Evolutionary conservation across 2,329 filamentous ascomycete genomes (phyloP).

Genomic region (Alternaria angustiovoidea): DNA sequence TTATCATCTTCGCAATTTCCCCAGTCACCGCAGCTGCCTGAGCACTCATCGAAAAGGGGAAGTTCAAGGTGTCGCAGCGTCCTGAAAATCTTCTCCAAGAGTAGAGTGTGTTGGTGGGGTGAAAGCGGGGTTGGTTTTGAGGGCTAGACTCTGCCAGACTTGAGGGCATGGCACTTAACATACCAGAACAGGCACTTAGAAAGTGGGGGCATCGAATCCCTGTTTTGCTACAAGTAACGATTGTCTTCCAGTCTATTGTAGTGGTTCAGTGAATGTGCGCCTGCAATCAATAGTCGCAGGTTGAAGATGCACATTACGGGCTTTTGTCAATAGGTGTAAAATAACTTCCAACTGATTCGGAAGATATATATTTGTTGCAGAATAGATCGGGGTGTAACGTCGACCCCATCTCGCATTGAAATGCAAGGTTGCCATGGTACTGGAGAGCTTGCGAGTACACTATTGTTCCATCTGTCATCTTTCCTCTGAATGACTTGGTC

Average conservation of each 20-base stretch:
- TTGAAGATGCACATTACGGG: not conserved
- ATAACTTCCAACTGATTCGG: too few species aligned
- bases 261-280: not conserved
- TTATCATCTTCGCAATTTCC: too few species aligned
- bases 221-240: not conserved
- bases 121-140: conserved; percentile 6
- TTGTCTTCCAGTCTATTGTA: not conserved
- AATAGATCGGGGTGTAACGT: too few species aligned
- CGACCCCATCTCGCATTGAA: too few species aligned
- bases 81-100: not conserved
- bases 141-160: not conserved
- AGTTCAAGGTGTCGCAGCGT: not conserved
- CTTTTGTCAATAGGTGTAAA: too few species aligned
- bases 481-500: not conserved
- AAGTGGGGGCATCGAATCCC: not conserved
- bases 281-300: not conserved
- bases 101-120: conserved; percentile 7
- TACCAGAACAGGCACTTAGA: not conserved
- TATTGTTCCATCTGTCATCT: not conserved
- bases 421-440: not conserved
- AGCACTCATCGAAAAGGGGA: too few species aligned
- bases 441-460: not conserved
- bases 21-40: too few species aligned
- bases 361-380: too few species aligned
- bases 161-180: not conserved